Percentiles rank a stretch among this genome's conserved stretches.
Evolutionary conservation across 1,284 basidiomycete genomes (phyloP).

Genomic region (Blastosporella zonata): DNA sequence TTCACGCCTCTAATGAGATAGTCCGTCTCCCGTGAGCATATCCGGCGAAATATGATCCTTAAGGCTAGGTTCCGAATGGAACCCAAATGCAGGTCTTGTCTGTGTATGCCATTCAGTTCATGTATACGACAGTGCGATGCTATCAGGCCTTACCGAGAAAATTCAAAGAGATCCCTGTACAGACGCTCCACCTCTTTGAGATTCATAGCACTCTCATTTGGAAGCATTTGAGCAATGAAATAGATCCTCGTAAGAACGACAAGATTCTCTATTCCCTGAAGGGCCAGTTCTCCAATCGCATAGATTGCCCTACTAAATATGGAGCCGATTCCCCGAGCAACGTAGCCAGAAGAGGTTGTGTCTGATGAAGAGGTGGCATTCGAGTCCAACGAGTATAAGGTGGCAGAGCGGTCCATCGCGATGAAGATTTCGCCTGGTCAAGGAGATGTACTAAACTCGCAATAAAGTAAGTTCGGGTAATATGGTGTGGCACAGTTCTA

Average conservation of each 20-base stretch:
- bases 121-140: neutral
- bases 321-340: conserved; percentile 2
- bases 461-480: too few relatives aligned
- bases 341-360: conserved; percentile 5
- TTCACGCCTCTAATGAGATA: conserved; percentile 1
- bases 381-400: neutral
- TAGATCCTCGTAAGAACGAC: conserved; percentile 5
- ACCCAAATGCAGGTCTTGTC: conserved; percentile 1
- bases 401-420: neutral
- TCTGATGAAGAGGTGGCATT: neutral
- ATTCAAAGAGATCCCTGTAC: conserved; percentile 11
- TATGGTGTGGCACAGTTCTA: too few relatives aligned
- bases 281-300: conserved; percentile 5
- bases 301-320: conserved; percentile 10
- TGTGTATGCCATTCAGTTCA: neutral
- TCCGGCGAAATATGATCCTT: conserved; percentile 3
- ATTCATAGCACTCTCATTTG: neutral
- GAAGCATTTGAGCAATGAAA: conserved; percentile 1
- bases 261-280: conserved; percentile 4
- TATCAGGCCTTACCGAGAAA: conserved; percentile 8
- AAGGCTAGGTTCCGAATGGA: neutral
- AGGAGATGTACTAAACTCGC: neutral
- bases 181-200: conserved; percentile 5
- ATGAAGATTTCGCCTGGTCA: neutral
- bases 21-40: conserved; percentile 2